Conservation (phyloP, 176 grass and related monocot genomes). For the Canna indica region DNA sequence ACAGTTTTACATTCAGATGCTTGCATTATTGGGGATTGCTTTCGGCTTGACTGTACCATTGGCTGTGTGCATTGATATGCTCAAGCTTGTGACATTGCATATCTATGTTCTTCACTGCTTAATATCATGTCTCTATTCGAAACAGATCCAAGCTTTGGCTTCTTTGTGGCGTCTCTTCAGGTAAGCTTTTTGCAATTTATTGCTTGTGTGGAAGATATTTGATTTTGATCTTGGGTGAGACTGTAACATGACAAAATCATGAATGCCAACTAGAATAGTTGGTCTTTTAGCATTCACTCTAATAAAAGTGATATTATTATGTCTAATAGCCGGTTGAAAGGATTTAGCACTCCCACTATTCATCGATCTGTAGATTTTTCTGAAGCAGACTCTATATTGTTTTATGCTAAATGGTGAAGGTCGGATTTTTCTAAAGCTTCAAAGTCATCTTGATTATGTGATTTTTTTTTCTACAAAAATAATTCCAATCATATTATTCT, state of each 20-base stretch:
- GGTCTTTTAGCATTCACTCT: background rate
- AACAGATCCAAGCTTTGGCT: constrained; percentile 70
- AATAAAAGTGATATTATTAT: too few species aligned
- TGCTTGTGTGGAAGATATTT: background rate
- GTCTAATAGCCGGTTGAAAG: too few species aligned
- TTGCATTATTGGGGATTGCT: constrained; percentile 54
- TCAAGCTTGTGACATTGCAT: constrained; percentile 65
- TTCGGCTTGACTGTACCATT: constrained; percentile 60
- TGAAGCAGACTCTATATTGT: too few species aligned
- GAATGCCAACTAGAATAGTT: background rate
- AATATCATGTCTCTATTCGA: constrained; percentile 73
- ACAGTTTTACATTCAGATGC: constrained; percentile 34
- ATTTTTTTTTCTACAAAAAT: too few species aligned
- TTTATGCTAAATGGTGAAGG: too few species aligned
- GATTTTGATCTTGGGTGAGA: background rate
- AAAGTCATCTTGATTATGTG: too few species aligned
- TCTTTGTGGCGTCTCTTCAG: constrained; percentile 94
- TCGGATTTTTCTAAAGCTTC: too few species aligned
- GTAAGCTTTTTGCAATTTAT: constrained; percentile 28
- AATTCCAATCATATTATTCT: too few species aligned
- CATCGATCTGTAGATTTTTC: too few species aligned
- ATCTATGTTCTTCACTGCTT: constrained; percentile 63
- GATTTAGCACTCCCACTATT: too few species aligned
- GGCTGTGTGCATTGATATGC: constrained; percentile 61
- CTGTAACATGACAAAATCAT: background rate